Conservation (phyloP, 495 filamentous ascomycete species). For the Penicillium cataractarum region DNA sequence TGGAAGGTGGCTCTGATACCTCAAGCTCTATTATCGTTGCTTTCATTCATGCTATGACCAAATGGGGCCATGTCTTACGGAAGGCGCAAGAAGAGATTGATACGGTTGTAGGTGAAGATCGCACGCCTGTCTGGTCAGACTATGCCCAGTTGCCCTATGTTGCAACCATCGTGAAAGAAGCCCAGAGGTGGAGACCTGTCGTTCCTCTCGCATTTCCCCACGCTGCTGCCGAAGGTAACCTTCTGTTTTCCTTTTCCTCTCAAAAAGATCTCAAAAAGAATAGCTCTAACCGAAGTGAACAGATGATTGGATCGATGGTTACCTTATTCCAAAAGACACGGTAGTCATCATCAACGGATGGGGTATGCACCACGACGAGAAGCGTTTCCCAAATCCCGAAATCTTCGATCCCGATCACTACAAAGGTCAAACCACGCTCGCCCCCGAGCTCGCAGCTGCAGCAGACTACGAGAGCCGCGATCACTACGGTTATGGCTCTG, state of each 20-base stretch:
- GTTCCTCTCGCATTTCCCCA: constrained; percentile 37
- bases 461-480: constrained; percentile 33
- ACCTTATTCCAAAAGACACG: constrained; percentile 34
- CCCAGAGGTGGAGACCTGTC: constrained; percentile 41
- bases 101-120: constrained; percentile 31
- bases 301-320: constrained; percentile 37
- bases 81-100: constrained; percentile 41
- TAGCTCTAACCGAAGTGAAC: background rate
- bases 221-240: constrained; percentile 15
- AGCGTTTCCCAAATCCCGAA: constrained; percentile 41
- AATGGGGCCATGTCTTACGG: constrained; percentile 38
- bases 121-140: constrained; percentile 42
- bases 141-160: constrained; percentile 46
- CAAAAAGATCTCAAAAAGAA: too few species aligned
- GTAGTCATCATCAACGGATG: constrained; percentile 40
- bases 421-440: constrained; percentile 13
- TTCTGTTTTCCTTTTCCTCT: background rate
- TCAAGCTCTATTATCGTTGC: constrained; percentile 34
- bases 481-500: constrained; percentile 39
- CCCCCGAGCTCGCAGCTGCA: constrained; percentile 25
- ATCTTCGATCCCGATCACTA: constrained; percentile 59
- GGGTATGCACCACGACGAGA: constrained; percentile 36
- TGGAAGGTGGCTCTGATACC: constrained; percentile 56
- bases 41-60: constrained; percentile 49
- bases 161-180: constrained; percentile 42